Evolutionary conservation across 768 basidiomycete species (phyloP).

Genomic region (Leccinum olivaceopallidum): DNA sequence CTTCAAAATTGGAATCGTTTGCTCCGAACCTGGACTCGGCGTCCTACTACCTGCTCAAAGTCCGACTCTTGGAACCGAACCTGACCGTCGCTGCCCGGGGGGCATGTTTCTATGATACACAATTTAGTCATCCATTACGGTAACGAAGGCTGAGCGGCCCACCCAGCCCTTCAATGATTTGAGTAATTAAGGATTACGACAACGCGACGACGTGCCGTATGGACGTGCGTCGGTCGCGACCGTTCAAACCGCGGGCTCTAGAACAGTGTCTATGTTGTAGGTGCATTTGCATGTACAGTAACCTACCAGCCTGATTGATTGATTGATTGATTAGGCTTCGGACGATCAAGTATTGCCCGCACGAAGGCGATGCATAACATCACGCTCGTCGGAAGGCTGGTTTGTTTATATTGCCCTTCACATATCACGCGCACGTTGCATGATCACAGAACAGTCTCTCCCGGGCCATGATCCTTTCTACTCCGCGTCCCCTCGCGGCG

Average conservation of each 20-base stretch:
- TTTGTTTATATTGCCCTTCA: background rate
- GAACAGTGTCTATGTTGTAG: background rate
- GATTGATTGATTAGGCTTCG: background rate
- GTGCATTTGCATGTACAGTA: background rate
- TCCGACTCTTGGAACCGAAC: conserved; percentile 15
- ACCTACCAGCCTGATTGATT: background rate
- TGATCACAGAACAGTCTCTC: background rate
- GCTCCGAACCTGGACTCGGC: background rate
- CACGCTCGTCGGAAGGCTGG: background rate
- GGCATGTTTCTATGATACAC: conserved; percentile 3
- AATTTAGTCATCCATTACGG: background rate
- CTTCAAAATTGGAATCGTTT: conserved; percentile 12
- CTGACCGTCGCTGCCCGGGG: conserved; percentile 2
- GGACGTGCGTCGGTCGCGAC: background rate
- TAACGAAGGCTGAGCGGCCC: background rate
- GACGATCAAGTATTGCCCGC: conserved; percentile 5
- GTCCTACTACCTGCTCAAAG: conserved; percentile 5
- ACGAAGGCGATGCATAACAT: background rate
- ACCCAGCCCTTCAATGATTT: background rate
- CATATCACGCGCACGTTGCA: background rate
- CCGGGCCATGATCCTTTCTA: background rate
- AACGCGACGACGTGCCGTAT: background rate
- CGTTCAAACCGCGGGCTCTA: background rate
- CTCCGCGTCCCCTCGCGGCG: conserved; percentile 4
- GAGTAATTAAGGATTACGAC: background rate